Percentiles rank a stretch among this genome's conserved stretches.
Evolutionary conservation across 208 protist genomes (phyloP).

Genomic region (Acanthamoeba castellanii): DNA sequence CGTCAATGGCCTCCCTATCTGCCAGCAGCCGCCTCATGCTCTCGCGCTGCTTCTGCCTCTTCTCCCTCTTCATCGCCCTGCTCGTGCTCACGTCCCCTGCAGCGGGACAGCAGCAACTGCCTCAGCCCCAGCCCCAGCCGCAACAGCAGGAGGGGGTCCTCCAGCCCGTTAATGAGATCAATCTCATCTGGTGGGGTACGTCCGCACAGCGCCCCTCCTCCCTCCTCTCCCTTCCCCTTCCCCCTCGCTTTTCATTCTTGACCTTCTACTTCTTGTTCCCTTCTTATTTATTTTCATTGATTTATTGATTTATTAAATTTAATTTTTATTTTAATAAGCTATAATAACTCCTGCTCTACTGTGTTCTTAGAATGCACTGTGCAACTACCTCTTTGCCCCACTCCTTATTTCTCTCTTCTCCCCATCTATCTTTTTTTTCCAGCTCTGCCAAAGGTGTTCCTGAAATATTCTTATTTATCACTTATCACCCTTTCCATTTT

Average conservation of each 20-base stretch:
- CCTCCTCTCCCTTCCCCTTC: background rate
- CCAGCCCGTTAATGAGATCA: conserved; percentile 36
- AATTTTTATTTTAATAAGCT: background rate
- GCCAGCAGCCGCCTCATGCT: background rate
- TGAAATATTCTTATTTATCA: too few relatives aligned
- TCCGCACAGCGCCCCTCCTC: background rate
- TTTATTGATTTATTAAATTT: background rate
- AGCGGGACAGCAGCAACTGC: background rate
- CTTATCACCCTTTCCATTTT: too few relatives aligned
- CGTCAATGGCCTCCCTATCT: background rate
- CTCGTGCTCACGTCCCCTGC: background rate
- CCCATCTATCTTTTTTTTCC: too few relatives aligned
- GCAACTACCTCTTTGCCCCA: too few relatives aligned
- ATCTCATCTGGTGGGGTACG: conserved; percentile 72
- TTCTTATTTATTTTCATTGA: background rate
- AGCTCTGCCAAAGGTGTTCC: too few relatives aligned
- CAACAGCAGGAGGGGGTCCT: background rate
- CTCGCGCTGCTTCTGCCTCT: background rate
- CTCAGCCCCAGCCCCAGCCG: background rate
- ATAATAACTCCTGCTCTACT: background rate
- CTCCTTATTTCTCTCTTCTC: too few relatives aligned
- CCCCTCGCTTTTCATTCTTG: background rate
- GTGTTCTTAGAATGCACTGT: background rate
- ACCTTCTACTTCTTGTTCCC: background rate
- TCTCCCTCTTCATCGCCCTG: background rate